Conservation (phyloP, 805 yeast genomes). For the Scheffersomyces coipomensis region DNA sequence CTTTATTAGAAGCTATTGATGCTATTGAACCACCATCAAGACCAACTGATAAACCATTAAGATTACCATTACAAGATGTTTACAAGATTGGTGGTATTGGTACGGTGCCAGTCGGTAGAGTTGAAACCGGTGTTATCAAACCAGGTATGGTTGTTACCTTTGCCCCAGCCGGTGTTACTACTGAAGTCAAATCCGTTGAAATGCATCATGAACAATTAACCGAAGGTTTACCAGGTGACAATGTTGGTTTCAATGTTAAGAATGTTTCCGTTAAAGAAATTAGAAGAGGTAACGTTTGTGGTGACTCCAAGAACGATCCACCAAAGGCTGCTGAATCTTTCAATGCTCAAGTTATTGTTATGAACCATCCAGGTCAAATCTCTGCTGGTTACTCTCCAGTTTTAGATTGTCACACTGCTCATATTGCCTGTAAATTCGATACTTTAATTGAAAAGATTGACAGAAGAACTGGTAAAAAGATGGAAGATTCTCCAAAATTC, state of each 20-base stretch:
- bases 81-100: constrained; percentile 93
- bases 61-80: constrained; percentile 87
- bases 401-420: constrained; percentile 90
- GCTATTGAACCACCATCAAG: constrained; percentile 77
- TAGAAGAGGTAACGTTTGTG: constrained; percentile 91
- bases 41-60: constrained; percentile 84
- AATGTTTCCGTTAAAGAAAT: constrained; percentile 85
- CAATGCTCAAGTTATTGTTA: constrained; percentile 82
- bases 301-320: constrained; percentile 89
- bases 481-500: constrained; percentile 33
- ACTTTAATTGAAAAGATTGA: constrained; percentile 80
- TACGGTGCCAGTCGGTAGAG: constrained; percentile 92
- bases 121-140: constrained; percentile 89
- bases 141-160: constrained; percentile 88
- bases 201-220: constrained; percentile 81
- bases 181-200: constrained; percentile 87
- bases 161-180: constrained; percentile 89
- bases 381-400: constrained; percentile 91
- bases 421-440: constrained; percentile 86
- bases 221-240: constrained; percentile 89
- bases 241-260: constrained; percentile 89
- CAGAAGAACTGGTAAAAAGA: constrained; percentile 57
- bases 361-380: constrained; percentile 92
- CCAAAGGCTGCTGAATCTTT: constrained; percentile 77
- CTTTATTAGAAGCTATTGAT: constrained; percentile 83